phyloP scores from a whole-genome alignment of 2,329 filamentous ascomycete genomes.

The Microcyclospora tardicrescens region DNA sequence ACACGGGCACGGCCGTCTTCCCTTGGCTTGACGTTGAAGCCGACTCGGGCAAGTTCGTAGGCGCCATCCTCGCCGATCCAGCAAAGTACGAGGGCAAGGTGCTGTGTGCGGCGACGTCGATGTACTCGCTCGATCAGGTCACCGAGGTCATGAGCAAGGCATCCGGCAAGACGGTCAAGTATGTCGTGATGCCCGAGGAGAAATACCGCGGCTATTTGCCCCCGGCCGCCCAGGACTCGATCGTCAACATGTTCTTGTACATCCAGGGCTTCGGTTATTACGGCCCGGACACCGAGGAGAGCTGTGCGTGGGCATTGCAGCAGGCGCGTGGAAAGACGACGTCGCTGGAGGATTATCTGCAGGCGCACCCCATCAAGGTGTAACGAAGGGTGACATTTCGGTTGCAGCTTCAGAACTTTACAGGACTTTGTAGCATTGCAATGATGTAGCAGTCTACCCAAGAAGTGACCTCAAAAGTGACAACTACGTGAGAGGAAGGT shows the following conservation, averaged over 20 bases:
- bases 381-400: too few species aligned
- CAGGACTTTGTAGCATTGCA: too few species aligned
- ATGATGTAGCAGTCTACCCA: too few species aligned
- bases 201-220: conserved; percentile 2
- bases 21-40: conserved; percentile 7
- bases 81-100: conserved; percentile 8
- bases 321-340: conserved; percentile 21
- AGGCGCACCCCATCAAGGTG: too few species aligned
- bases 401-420: too few species aligned
- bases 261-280: conserved; percentile 26
- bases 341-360: conserved; percentile 27
- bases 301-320: conserved; percentile 20
- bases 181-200: conserved; percentile 6
- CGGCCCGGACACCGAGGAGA: conserved; percentile 21
- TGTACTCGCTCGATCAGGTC: conserved; percentile 9
- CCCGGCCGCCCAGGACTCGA: conserved; percentile 2
- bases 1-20: neutral
- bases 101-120: conserved; percentile 6
- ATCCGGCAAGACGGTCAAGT: conserved; percentile 8
- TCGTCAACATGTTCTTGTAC: conserved; percentile 10
- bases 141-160: conserved; percentile 5
- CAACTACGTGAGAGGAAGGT: too few species aligned
- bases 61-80: conserved; percentile 8
- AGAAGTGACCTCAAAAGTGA: too few species aligned
- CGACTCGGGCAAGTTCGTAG: conserved; percentile 14